Evolutionary conservation across 257 asterid genomes (phyloP).

Genomic region (Eustoma russellianum): DNA sequence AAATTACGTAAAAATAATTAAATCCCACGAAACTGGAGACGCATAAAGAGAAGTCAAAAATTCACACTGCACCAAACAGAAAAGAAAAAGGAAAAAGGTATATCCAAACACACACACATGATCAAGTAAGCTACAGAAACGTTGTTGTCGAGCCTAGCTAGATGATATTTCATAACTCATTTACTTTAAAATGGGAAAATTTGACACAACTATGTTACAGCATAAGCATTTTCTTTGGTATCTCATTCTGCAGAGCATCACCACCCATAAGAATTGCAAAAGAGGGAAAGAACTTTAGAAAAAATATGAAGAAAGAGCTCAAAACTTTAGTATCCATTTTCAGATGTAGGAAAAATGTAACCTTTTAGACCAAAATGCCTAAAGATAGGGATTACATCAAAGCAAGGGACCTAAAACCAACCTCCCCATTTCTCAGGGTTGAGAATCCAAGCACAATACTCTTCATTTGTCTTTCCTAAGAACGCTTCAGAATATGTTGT

Average conservation of each 20-base stretch:
- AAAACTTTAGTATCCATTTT: not conserved
- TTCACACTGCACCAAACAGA: too few relatives aligned
- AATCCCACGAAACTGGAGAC: too few relatives aligned
- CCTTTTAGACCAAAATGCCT: not conserved
- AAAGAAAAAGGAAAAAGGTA: too few relatives aligned
- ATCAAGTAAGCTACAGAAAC: too few relatives aligned
- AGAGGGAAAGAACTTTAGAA: not conserved
- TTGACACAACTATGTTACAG: not conserved
- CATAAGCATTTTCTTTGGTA: not conserved
- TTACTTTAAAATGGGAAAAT: not conserved
- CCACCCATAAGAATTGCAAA: not conserved
- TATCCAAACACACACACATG: too few relatives aligned
- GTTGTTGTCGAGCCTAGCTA: too few relatives aligned
- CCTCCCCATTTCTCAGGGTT: constrained; percentile 99
- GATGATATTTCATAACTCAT: too few relatives aligned
- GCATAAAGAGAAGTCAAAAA: too few relatives aligned
- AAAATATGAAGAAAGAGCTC: not conserved
- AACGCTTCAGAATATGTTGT: constrained; percentile 71
- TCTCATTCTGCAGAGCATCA: not conserved
- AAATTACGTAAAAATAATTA: too few relatives aligned
- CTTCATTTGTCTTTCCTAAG: constrained; percentile 77
- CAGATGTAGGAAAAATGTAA: not conserved
- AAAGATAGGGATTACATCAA: not conserved
- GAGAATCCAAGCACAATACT: constrained; percentile 87
- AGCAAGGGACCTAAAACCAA: constrained; percentile 19